Base-by-base conservation (phyloP, 1,284 basidiomycete genomes). In the Schizophyllum amplum region DNA sequence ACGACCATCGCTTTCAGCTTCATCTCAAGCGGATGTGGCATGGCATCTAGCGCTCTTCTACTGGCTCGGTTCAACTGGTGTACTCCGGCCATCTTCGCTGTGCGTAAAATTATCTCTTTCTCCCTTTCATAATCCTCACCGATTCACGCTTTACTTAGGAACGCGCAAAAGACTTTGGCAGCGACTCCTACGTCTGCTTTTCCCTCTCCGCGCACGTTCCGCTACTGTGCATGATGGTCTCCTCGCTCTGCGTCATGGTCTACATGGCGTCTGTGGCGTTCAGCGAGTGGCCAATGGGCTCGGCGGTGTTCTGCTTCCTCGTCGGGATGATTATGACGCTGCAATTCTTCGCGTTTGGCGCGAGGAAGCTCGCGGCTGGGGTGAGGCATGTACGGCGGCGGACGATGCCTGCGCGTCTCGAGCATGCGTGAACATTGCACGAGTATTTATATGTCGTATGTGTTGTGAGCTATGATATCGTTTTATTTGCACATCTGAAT, bases 201-300 rank as follows among this genome's bases (percentile, higher is more conserved):
- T 72, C 80, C 46, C 72, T 88, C 20, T 80, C 81, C 2, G 75
- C 86, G 15, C 78, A 85, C 23, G 70, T 85, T 21, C 85, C 86
- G 0, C 75, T 78, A 0, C 59, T 86, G 15, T 80, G 79, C 65
- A 78, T 83, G 72, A 73, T 84, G 58, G 55, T 74, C 48, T 78
- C 83, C 9, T 72, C 79, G 0, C 52, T 78, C 22, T 69, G 81
- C 5, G 71, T 89, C 9, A 81, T 83, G 72, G 61, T 67, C 1
- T 89, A 87, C 70, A 67, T 88, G 22, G 70, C 77, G 21, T 65
- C 78, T 22, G 80, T 87, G 5, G 83, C 86, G 2, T 87, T 77
- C 71, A 69, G 70, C 0, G 79, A 79, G 4, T 87, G 82, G 81
- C 82, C 84, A 0, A 67, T 70, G 6, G 84, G 81, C 0, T 82